A percentile compares a stretch with the other conserved stretches of the same genome.
Evolutionary conservation across 192 early-diverging fungal species (phyloP).

Genomic region (Coemansia sp.): DNA sequence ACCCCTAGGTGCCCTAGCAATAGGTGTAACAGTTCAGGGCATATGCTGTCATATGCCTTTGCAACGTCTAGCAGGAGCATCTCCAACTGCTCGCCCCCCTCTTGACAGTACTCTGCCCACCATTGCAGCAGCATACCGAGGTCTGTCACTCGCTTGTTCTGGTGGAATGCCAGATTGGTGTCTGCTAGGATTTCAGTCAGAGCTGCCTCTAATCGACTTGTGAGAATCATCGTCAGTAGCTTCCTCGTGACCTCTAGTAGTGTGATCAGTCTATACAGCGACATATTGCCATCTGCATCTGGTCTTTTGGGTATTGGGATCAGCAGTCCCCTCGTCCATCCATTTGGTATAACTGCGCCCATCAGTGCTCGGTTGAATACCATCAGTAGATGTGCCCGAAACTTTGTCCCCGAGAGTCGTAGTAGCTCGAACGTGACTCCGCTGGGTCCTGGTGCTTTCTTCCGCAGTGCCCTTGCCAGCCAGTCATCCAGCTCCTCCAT

Average conservation of each 20-base stretch:
- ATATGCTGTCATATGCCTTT: slow-evolving; percentile 20
- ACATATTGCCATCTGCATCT: neutral
- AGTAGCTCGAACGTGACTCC: slow-evolving; percentile 1
- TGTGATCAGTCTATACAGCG: slow-evolving; percentile 2
- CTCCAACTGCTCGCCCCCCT: neutral
- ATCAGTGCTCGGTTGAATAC: neutral
- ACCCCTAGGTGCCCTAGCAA: neutral
- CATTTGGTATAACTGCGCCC: neutral
- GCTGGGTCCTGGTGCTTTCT: slow-evolving; percentile 9
- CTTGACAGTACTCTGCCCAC: neutral
- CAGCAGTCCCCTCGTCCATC: neutral
- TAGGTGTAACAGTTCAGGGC: neutral
- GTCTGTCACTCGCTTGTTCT: slow-evolving; percentile 11
- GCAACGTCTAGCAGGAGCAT: slow-evolving; percentile 15
- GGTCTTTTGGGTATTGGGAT: slow-evolving; percentile 13
- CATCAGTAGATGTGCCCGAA: neutral
- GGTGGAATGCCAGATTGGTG: slow-evolving; percentile 12
- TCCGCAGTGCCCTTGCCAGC: neutral
- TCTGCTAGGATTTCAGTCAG: neutral
- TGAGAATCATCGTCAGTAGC: slow-evolving; percentile 9
- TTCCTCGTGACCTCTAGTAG: slow-evolving; percentile 6
- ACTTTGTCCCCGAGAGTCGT: neutral
- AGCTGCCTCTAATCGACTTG: neutral
- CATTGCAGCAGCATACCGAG: slow-evolving; percentile 6
- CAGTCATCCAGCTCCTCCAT: slow-evolving; percentile 2